phyloP scores from a whole-genome alignment of 306 rosid genomes.

The Datisca glomerata region DNA sequence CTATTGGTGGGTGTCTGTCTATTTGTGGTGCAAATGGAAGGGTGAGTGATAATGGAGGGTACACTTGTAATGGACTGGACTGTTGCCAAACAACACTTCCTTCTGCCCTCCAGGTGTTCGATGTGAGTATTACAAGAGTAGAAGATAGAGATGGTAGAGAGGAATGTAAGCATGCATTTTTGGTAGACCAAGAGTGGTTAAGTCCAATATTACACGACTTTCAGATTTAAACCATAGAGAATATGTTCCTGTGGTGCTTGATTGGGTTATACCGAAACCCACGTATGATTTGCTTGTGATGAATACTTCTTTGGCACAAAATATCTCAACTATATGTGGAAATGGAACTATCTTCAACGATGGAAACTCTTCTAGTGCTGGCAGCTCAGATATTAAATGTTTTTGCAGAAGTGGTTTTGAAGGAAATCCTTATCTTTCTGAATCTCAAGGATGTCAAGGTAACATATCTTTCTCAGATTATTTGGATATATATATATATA shows the following conservation, averaged over 20 bases:
- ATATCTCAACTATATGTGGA: no score
- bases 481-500: no score
- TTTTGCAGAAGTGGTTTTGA: not conserved
- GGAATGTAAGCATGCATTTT: slow-evolving; percentile 8
- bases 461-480: not conserved
- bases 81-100: slow-evolving; percentile 7
- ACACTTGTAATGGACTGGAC: not conserved
- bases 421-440: slow-evolving; percentile 7
- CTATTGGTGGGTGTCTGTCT: not conserved
- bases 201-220: no score
- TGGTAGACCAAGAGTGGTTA: slow-evolving; percentile 5
- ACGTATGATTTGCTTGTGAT: not conserved
- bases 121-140: not conserved
- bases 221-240: not conserved
- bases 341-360: no score
- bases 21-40: not conserved
- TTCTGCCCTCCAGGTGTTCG: not conserved
- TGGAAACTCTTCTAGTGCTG: no score
- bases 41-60: not conserved
- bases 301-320: no score
- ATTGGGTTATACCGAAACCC: slow-evolving; percentile 6
- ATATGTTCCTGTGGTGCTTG: slow-evolving; percentile 12
- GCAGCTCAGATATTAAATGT: not conserved
- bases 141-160: not conserved
- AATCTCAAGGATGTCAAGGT: not conserved